Conservation (phyloP, 2,329 filamentous ascomycete genomes). For the Stromatinia cepivora region DNA sequence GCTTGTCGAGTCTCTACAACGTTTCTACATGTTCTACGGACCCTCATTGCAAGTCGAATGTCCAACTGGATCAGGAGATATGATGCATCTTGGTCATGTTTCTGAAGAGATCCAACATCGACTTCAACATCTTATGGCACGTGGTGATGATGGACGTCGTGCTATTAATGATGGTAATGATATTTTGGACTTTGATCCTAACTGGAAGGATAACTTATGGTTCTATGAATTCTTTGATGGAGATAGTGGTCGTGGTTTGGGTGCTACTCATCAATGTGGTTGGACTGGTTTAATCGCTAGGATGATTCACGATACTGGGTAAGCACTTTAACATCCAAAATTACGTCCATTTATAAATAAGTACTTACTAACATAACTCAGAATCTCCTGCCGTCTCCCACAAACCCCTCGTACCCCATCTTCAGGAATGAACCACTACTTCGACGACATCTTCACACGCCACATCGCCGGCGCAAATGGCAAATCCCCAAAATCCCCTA, state of each 20-base stretch:
- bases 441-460: constrained; percentile 81
- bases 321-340: constrained; percentile 44
- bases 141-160: constrained; percentile 79
- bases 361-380: constrained; percentile 49
- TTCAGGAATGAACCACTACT: constrained; percentile 85
- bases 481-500: constrained; percentile 41
- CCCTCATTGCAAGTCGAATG: constrained; percentile 87
- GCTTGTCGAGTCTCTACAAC: constrained; percentile 87
- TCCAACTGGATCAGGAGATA: constrained; percentile 87
- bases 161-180: constrained; percentile 86
- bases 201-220: constrained; percentile 94
- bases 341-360: neutral
- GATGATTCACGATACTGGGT: constrained; percentile 98
- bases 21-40: constrained; percentile 96
- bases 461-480: constrained; percentile 46
- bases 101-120: constrained; percentile 94
- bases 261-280: constrained; percentile 90
- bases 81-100: constrained; percentile 93
- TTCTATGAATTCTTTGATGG: constrained; percentile 98
- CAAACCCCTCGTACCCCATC: constrained; percentile 89
- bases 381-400: constrained; percentile 84
- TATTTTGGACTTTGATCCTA: constrained; percentile 81
- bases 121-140: constrained; percentile 85
- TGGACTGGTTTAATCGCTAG: constrained; percentile 96
- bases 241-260: constrained; percentile 83